Evolutionary conservation across 192 early-diverging fungal genomes (phyloP), one percentile per base, ranked within the genome.

Genomic region (Backusella psychrophila): DNA sequence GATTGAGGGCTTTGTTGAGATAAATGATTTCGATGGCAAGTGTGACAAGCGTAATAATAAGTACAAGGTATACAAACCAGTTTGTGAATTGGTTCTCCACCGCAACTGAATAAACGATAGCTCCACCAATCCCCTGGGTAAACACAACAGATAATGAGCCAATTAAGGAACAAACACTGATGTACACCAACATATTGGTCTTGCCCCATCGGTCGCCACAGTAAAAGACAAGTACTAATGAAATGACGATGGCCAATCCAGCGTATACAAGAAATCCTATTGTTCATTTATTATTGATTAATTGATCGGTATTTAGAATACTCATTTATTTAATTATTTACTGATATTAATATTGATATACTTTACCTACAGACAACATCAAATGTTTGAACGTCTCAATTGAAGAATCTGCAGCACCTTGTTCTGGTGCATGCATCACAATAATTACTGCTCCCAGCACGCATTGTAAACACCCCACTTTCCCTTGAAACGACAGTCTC

Each of bases 21-120:
- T 96, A 98, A 82, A 96, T 96, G 88, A 96, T 95, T 85, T 98
- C 95, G 8, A 94, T 91, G 34, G 96, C 80, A 41, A 95, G 90
- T 67, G 94, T 95, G 11, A 90, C 80, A n/a, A 90, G 80, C 42
- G 96, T 94, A 14, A 93, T 89, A 8, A 87, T 78, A 19, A 91
- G 88, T 59, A 98, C 93, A 56, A 96, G 82, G 75, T 94, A 98
- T 6, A 92, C 92, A 72, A 94, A 95, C 71, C 91, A 87, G 69
- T 93, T 87, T 65, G 88, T 87, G 74, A 98, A 91, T 86, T 98
- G 94, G 73, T 93, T 94, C 70, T 91, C 86, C 59, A 93, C 92
- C 0, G 93, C 89, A 87, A 95, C 90, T 15, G 95, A 96, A 75
- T 96, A 87, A 71, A 94, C 93, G 52, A 96, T 88, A 7, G 95